A percentile compares a stretch with the other conserved stretches of the same genome.
phyloP scores from a whole-genome alignment of 2,329 filamentous ascomycete genomes.

The Gyromitra esculenta region DNA sequence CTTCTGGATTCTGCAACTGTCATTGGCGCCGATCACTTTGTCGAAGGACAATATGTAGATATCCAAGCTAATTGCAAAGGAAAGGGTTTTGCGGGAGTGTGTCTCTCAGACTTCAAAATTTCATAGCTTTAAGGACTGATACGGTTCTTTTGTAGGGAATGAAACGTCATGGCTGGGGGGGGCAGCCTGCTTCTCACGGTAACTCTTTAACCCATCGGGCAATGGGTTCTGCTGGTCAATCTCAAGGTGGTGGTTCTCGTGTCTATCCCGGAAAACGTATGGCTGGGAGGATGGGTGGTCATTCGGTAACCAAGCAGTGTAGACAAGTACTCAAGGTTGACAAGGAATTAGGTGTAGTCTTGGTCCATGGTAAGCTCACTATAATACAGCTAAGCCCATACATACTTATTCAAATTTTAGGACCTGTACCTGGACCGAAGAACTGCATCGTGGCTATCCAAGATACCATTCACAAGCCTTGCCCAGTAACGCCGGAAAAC shows the following conservation, averaged over 20 bases:
- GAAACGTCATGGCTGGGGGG: conserved; percentile 91
- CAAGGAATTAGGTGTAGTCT: conserved; percentile 83
- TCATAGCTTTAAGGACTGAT: conserved; percentile 11
- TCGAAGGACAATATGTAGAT: conserved; percentile 89
- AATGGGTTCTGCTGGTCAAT: conserved; percentile 87
- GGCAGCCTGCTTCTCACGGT: conserved; percentile 92
- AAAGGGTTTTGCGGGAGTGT: conserved; percentile 86
- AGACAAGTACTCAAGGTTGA: conserved; percentile 89
- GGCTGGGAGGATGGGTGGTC: conserved; percentile 92
- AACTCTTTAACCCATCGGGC: conserved; percentile 93
- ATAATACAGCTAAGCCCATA: not conserved
- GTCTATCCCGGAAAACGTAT: conserved; percentile 97
- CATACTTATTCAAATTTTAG: conserved; percentile 59
- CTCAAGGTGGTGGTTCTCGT: conserved; percentile 90
- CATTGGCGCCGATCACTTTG: conserved; percentile 89
- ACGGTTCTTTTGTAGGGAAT: conserved; percentile 69
- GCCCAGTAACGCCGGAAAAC: conserved; percentile 16
- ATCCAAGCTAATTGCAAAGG: conserved; percentile 80
- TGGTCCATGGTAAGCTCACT: conserved; percentile 76
- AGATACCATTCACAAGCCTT: conserved; percentile 68
- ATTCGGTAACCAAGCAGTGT: conserved; percentile 90
- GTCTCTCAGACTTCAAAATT: conserved; percentile 56
- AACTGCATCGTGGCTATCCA: conserved; percentile 84
- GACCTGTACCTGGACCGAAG: conserved; percentile 85
- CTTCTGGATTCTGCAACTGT: conserved; percentile 78